Base-by-base conservation (phyloP, 441 rosid species). In the California macrophylla region DNA sequence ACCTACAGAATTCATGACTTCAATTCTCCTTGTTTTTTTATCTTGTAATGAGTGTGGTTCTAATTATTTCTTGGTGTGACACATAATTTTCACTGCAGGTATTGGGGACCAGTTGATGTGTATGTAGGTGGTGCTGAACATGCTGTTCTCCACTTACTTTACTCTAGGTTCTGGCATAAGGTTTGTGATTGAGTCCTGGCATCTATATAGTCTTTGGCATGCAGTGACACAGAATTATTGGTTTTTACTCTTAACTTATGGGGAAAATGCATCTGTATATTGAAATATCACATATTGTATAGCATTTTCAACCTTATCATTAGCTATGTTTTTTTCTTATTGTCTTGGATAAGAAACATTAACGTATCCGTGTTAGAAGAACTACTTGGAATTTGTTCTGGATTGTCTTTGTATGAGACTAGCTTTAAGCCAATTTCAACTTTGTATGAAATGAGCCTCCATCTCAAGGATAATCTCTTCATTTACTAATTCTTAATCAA, bases 111-210 rank as follows among this genome's bases (percentile, higher is more conserved):
- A 50, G 95, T 93, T 76, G 98, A 93, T 77, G 86, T 93, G 72
- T 93, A 93, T 73, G 89, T 93, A 34, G 98, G 96, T 45, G 98
- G 98, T 72, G 97, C 98, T 78, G 98, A 93, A 72, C 98, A 93
- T 82, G 98, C 98, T 36, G 97, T 93, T 75, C 92, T 93, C 69
- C 98, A 93, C 82, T 85, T 91, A 71, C 96, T 93, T 69, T 93
- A 93, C 74, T 76, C 97, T 38, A 90, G 98, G 83, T 93, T 93
- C 87, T 93, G 97, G 98, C 98, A 93, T 87, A 93, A 91, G 96
- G 98, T 93, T 70, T 18, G 77, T 66, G 29, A 70, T 47, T 56
- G 30, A 23, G 61, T 68, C 21, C 61, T 66, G 9, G 66, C 26
- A 36, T 71, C 38, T 32, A 0, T 18, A 18, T 50, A 50, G 21